A percentile compares a stretch with the other conserved stretches of the same genome.
Evolutionary conservation across 345 rosid genomes (phyloP).

Genomic region (Adansonia digitata): DNA sequence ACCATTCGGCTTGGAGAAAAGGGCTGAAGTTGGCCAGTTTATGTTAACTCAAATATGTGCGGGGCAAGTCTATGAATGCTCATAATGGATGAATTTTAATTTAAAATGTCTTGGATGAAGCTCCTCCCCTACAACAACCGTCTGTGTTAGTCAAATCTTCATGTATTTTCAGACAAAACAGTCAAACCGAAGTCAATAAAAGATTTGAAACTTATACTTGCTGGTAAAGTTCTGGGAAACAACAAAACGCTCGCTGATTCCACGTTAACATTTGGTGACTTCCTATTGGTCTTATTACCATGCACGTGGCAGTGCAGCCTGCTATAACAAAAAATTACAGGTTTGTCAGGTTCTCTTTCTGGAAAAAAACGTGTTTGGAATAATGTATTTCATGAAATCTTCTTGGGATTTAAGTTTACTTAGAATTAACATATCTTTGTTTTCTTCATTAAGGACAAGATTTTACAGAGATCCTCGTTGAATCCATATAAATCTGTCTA

Average conservation of each 20-base stretch:
- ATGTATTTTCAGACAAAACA: constrained; percentile 26
- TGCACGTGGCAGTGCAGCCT: constrained; percentile 41
- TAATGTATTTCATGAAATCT: neutral
- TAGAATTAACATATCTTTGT: neutral
- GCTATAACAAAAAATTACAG: constrained; percentile 26
- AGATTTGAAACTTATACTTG: constrained; percentile 39
- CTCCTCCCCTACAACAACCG: neutral
- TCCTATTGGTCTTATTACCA: constrained; percentile 32
- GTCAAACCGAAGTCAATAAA: constrained; percentile 27
- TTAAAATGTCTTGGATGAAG: neutral
- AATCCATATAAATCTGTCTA: neutral
- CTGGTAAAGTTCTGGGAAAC: constrained; percentile 40
- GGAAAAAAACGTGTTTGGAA: neutral
- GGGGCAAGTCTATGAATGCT: neutral
- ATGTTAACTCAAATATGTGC: constrained; percentile 1
- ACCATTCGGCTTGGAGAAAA: neutral
- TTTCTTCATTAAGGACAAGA: neutral
- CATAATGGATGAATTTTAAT: neutral
- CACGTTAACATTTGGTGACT: constrained; percentile 25
- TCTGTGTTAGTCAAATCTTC: constrained; percentile 9
- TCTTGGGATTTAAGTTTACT: neutral
- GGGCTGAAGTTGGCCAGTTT: neutral
- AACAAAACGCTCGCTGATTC: constrained; percentile 35
- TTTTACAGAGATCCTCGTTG: neutral
- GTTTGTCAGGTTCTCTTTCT: constrained; percentile 16